A percentile compares a stretch with the other conserved stretches of the same genome.
phyloP scores from a whole-genome alignment of 129 eudicot genomes.

The Artemisia tridentata region DNA sequence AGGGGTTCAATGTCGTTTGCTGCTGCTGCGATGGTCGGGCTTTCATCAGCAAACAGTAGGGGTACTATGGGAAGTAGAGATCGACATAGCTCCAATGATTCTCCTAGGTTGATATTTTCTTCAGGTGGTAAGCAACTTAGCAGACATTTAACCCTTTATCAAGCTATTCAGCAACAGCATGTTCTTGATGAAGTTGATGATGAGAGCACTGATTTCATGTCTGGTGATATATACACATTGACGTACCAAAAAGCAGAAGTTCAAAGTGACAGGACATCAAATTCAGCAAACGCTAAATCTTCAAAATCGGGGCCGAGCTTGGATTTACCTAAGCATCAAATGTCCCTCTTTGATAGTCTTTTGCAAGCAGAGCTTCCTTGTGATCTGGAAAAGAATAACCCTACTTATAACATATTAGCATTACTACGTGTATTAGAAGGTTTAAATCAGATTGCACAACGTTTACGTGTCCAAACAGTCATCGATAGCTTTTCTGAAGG shows the following conservation, averaged over 20 bases:
- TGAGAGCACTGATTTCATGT: constrained; percentile 51
- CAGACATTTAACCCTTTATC: constrained; percentile 79
- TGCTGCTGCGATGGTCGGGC: constrained; percentile 99
- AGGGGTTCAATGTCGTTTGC: constrained; percentile 99
- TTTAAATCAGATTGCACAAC: constrained; percentile 78
- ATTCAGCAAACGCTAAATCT: constrained; percentile 30
- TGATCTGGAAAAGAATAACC: constrained; percentile 68
- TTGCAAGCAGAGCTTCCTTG: constrained; percentile 86
- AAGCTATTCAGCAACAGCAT: constrained; percentile 85
- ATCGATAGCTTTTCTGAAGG: constrained; percentile 73
- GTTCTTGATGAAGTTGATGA: constrained; percentile 70
- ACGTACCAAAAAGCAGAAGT: constrained; percentile 62
- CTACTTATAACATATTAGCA: constrained; percentile 68
- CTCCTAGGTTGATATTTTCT: constrained; percentile 67
- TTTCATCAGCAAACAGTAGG: constrained; percentile 76
- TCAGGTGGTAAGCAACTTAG: constrained; percentile 85
- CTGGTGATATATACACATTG: constrained; percentile 74
- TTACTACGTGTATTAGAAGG: constrained; percentile 75
- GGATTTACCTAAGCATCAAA: constrained; percentile 31
- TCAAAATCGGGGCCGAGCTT: constrained; percentile 42
- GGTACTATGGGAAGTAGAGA: constrained; percentile 69
- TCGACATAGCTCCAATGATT: constrained; percentile 56
- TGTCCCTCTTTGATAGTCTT: constrained; percentile 68
- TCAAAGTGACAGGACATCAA: constrained; percentile 39
- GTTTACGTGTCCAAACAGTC: constrained; percentile 53